Percentiles rank a stretch among this genome's conserved stretches.
Evolutionary conservation across 768 basidiomycete species (phyloP).

Genomic region (Cystofilobasidium bisporidii): DNA sequence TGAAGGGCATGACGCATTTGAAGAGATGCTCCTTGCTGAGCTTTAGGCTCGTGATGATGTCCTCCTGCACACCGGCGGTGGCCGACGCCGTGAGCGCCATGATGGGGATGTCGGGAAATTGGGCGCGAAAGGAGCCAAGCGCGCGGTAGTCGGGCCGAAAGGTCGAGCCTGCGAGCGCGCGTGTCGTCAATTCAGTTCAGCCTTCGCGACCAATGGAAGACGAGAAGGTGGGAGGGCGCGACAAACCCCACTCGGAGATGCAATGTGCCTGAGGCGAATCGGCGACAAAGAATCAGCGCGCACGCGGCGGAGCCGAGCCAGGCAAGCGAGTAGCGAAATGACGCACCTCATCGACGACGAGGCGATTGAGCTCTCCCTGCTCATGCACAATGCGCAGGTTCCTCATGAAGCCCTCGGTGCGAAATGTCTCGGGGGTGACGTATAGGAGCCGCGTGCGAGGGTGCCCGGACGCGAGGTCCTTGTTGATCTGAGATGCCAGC

Average conservation of each 20-base stretch:
- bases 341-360: constrained; percentile 70
- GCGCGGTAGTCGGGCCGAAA: constrained; percentile 47
- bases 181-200: no score
- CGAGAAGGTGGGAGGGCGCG: background rate
- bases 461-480: constrained; percentile 53
- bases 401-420: constrained; percentile 48
- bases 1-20: constrained; percentile 67
- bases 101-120: constrained; percentile 61
- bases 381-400: constrained; percentile 49
- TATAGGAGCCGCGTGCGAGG: constrained; percentile 60
- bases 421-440: constrained; percentile 67
- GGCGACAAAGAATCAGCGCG: no score
- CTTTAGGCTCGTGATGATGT: constrained; percentile 59
- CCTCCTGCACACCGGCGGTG: constrained; percentile 51
- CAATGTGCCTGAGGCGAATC: constrained; percentile 37
- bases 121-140: constrained; percentile 59
- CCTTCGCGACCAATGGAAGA: background rate
- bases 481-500: constrained; percentile 60
- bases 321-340: no score
- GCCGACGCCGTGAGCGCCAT: constrained; percentile 49
- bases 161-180: constrained; percentile 4
- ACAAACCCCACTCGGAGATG: constrained; percentile 34
- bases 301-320: no score
- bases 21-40: constrained; percentile 53
- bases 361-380: constrained; percentile 55